phyloP scores from a whole-genome alignment of 1,284 basidiomycete genomes.

The Cutaneotrichosporon dermatis region DNA sequence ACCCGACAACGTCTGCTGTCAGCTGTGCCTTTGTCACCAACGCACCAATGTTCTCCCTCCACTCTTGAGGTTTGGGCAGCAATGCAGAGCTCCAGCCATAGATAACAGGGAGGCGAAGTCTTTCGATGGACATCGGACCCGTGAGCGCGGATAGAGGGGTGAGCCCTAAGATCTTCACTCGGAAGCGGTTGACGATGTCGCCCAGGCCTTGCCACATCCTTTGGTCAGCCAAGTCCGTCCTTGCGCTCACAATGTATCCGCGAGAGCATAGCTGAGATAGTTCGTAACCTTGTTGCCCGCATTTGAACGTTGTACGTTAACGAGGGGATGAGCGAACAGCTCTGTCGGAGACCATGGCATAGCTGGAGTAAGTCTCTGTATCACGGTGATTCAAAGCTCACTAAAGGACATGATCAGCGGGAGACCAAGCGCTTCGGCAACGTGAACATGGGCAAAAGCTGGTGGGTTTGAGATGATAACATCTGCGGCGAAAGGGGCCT shows the following conservation, averaged over 20 bases:
- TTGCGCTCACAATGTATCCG: conserved; percentile 51
- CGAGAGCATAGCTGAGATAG: conserved; percentile 57
- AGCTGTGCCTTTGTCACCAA: not conserved
- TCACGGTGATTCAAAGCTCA: not conserved
- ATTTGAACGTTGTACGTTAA: conserved; percentile 51
- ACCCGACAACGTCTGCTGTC: conserved; percentile 59
- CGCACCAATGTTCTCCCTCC: conserved; percentile 60
- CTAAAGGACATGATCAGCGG: conserved; percentile 54
- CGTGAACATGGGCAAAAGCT: conserved; percentile 61
- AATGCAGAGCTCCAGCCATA: conserved; percentile 64
- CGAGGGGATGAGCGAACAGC: conserved; percentile 61
- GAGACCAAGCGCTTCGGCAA: conserved; percentile 61
- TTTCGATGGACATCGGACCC: conserved; percentile 57
- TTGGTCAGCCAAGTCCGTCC: not conserved
- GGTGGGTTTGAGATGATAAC: conserved; percentile 64
- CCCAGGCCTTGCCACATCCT: conserved; percentile 51
- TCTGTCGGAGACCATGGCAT: conserved; percentile 67
- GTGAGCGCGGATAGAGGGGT: conserved; percentile 52
- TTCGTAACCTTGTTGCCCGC: conserved; percentile 50
- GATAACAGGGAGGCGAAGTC: conserved; percentile 62
- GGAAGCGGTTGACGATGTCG: conserved; percentile 60
- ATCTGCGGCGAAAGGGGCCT: conserved; percentile 57
- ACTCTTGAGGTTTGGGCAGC: conserved; percentile 62
- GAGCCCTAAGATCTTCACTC: conserved; percentile 54
- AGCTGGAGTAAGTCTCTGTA: conserved; percentile 44